A percentile compares a stretch with the other conserved stretches of the same genome.
These are phyloP conservation scores for Aureobasidium sp. DNA, from an alignment of 2,329 filamentous ascomycete genomes.

Conservation along the genomic window DNA sequence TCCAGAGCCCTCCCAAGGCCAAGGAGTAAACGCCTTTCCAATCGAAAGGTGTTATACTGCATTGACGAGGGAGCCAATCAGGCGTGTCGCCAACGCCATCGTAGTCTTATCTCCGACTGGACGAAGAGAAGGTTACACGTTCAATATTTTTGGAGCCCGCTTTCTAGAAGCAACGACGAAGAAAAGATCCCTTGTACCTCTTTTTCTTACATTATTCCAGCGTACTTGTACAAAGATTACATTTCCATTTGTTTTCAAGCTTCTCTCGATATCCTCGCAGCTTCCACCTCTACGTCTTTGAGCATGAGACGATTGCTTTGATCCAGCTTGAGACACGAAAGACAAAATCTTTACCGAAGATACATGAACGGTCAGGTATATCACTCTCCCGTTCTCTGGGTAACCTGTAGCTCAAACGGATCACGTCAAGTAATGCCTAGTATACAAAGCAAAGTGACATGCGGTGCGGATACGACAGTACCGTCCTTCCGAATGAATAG, in stretches of 20 bases:
- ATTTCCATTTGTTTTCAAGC: neutral
- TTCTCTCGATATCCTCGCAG: neutral
- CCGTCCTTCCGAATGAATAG: neutral
- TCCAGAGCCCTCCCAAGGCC: conserved; percentile 51
- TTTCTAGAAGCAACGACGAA: conserved; percentile 8
- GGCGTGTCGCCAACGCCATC: neutral
- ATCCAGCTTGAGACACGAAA: neutral
- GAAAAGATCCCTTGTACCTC: conserved; percentile 15
- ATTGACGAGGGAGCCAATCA: neutral
- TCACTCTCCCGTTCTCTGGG: neutral
- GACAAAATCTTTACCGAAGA: neutral
- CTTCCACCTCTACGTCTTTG: too few relatives aligned
- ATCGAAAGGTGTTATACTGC: conserved; percentile 1
- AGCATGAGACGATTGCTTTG: neutral
- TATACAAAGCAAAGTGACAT: neutral
- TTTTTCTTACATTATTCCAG: conserved; percentile 11
- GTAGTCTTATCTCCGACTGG: neutral
- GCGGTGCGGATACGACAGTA: neutral
- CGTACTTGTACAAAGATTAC: conserved; percentile 13
- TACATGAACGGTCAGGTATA: neutral
- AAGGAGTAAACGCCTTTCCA: conserved; percentile 1
- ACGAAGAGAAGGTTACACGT: conserved; percentile 13
- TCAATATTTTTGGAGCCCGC: conserved; percentile 9
- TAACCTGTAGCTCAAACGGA: neutral
- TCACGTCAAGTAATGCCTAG: neutral